These are phyloP conservation scores for Orbilia quercus DNA, from an alignment of 2,329 filamentous ascomycete species.

Conservation along the genomic window DNA sequence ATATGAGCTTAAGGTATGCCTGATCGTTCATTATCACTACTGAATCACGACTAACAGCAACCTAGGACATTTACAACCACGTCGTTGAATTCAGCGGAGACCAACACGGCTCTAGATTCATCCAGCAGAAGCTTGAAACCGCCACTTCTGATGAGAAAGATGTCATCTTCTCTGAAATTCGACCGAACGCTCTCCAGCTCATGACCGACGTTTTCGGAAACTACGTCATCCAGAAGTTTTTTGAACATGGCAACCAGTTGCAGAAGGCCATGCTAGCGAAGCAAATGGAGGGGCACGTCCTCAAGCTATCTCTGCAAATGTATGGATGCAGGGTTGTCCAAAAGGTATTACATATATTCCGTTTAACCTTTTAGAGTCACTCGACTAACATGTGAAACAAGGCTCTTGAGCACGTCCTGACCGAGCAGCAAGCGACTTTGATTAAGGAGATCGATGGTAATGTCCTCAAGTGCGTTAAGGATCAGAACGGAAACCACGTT, in stretches of 20 bases:
- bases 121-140: slow-evolving; percentile 88
- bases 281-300: slow-evolving; percentile 86
- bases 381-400: slow-evolving; percentile 61
- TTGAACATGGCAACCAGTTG: slow-evolving; percentile 91
- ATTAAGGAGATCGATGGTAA: slow-evolving; percentile 83
- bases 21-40: not conserved
- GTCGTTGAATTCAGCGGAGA: slow-evolving; percentile 96
- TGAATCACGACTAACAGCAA: slow-evolving; percentile 12
- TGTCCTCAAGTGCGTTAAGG: slow-evolving; percentile 80
- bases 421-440: slow-evolving; percentile 88
- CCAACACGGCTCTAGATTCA: slow-evolving; percentile 93
- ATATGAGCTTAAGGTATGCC: slow-evolving; percentile 78
- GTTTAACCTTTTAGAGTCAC: not conserved
- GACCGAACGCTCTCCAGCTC: slow-evolving; percentile 82
- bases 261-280: slow-evolving; percentile 89
- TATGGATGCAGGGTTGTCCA: slow-evolving; percentile 97
- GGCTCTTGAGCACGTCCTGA: slow-evolving; percentile 88
- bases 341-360: slow-evolving; percentile 70
- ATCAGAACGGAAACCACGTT: slow-evolving; percentile 95
- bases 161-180: slow-evolving; percentile 85
- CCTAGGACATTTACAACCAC: slow-evolving; percentile 81
- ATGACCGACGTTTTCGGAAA: slow-evolving; percentile 99
- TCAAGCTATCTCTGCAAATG: slow-evolving; percentile 83
- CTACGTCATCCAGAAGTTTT: slow-evolving; percentile 97
- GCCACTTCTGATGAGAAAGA: slow-evolving; percentile 98